Conservation (phyloP, 2,329 filamentous ascomycete species). For the Diaporthe eres region DNA sequence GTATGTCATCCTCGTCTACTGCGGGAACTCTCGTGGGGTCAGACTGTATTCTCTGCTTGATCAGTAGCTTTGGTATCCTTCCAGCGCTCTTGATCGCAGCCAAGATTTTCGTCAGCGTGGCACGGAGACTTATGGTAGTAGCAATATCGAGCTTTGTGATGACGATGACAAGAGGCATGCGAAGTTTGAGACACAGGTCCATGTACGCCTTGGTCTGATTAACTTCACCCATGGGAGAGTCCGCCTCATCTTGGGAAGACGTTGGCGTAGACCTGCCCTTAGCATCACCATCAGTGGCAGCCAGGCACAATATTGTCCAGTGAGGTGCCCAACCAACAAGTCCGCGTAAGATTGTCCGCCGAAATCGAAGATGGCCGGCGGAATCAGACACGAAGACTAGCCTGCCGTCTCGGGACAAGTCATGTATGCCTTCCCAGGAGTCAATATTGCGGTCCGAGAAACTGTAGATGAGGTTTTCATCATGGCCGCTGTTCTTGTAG, state of each 20-base stretch:
- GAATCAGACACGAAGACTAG: conserved; percentile 93
- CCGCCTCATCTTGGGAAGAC: conserved; percentile 65
- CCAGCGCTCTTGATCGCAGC: conserved; percentile 83
- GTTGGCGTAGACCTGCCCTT: conserved; percentile 52
- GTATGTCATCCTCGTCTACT: conserved; percentile 71
- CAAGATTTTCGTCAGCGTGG: conserved; percentile 80
- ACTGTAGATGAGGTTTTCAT: conserved; percentile 74
- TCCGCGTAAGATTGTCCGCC: conserved; percentile 88
- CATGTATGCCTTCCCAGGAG: conserved; percentile 95
- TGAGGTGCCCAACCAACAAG: conserved; percentile 97
- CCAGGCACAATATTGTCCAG: conserved; percentile 90
- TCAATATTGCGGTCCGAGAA: conserved; percentile 89
- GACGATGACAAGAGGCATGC: conserved; percentile 82
- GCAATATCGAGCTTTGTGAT: conserved; percentile 94
- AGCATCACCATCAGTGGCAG: conserved; percentile 79
- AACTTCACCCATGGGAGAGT: conserved; percentile 68
- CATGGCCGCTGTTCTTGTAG: conserved; percentile 66
- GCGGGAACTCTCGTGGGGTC: conserved; percentile 71
- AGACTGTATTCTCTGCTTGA: conserved; percentile 61
- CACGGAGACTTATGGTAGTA: conserved; percentile 78
- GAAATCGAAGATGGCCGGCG: conserved; percentile 89
- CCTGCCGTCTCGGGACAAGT: conserved; percentile 78
- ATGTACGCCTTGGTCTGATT: conserved; percentile 86
- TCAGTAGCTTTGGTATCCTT: conserved; percentile 81
- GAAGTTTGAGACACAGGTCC: conserved; percentile 85